phyloP scores from a whole-genome alignment of 306 rosid species.

The Urtica urens region DNA sequence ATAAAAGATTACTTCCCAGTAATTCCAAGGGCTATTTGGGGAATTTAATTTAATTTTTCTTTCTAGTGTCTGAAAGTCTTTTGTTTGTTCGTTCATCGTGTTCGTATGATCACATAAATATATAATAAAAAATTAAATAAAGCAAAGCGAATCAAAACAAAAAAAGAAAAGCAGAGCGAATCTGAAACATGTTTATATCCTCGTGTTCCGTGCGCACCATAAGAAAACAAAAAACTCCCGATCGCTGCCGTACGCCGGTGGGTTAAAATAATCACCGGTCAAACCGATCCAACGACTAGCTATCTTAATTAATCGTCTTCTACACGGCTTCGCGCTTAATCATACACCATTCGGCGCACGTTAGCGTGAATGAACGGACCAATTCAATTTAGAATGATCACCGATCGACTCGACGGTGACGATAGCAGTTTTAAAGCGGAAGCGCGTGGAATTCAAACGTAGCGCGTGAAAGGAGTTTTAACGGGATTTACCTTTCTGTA shows the following conservation, averaged over 20 bases:
- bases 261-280: not conserved
- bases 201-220: constrained; percentile 11
- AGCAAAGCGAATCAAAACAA: not conserved
- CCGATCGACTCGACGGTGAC: not conserved
- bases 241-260: constrained; percentile 14
- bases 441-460: not conserved
- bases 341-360: constrained; percentile 1
- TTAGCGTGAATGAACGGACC: not conserved
- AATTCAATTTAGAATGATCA: not conserved
- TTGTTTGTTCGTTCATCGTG: constrained; percentile 16
- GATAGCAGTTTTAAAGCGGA: not conserved
- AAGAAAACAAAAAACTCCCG: not conserved
- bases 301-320: too few relatives aligned
- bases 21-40: constrained; percentile 2
- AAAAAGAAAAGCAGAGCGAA: constrained; percentile 9
- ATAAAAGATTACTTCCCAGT: not conserved
- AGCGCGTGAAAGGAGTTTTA: not conserved
- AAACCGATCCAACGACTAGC: not conserved
- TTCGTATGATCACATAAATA: not conserved
- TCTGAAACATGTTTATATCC: constrained; percentile 10
- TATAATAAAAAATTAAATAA: not conserved
- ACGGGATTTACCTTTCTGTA: constrained; percentile 36
- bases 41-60: not conserved
- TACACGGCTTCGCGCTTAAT: not conserved
- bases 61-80: constrained; percentile 4